phyloP scores from a whole-genome alignment of 2,329 filamentous ascomycete species.

The Podosphaera aphanis region DNA sequence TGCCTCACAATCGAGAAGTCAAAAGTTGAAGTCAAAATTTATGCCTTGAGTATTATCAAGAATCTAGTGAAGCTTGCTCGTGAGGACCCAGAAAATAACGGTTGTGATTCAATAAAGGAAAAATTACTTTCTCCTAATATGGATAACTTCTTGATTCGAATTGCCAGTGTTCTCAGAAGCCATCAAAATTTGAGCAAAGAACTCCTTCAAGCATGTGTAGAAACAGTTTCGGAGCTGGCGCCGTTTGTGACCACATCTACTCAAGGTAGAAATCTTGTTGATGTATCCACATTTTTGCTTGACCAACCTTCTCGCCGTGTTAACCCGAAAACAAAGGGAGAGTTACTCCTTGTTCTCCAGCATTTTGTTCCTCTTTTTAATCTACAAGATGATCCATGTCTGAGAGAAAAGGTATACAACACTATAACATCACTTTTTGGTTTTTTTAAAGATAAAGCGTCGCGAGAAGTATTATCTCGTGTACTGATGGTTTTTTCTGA shows the following conservation, averaged over 20 bases:
- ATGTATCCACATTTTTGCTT: conserved; percentile 59
- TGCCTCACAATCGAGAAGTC: conserved; percentile 49
- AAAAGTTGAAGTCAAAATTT: conserved; percentile 70
- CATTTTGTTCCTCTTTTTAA: conserved; percentile 50
- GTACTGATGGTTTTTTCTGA: conserved; percentile 49
- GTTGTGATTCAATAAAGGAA: conserved; percentile 20
- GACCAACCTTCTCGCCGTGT: conserved; percentile 68
- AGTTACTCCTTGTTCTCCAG: conserved; percentile 57
- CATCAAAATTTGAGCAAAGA: conserved; percentile 38
- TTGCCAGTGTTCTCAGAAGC: conserved; percentile 41
- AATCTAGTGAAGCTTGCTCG: conserved; percentile 39
- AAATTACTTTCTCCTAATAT: conserved; percentile 33
- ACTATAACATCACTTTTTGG: conserved; percentile 66
- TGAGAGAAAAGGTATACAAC: conserved; percentile 44
- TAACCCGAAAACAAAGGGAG: conserved; percentile 60
- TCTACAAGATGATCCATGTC: conserved; percentile 27
- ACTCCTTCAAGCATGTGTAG: conserved; percentile 55
- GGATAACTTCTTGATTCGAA: conserved; percentile 38
- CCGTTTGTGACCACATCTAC: conserved; percentile 41
- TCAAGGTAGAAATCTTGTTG: conserved; percentile 55
- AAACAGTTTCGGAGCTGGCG: conserved; percentile 54
- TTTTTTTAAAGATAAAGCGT: conserved; percentile 65
- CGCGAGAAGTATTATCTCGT: conserved; percentile 48
- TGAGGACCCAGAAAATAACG: conserved; percentile 23
- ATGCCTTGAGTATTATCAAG: conserved; percentile 52